Evolutionary conservation across 2,329 filamentous ascomycete genomes (phyloP).

Genomic region (Rhinocladiella similis): DNA sequence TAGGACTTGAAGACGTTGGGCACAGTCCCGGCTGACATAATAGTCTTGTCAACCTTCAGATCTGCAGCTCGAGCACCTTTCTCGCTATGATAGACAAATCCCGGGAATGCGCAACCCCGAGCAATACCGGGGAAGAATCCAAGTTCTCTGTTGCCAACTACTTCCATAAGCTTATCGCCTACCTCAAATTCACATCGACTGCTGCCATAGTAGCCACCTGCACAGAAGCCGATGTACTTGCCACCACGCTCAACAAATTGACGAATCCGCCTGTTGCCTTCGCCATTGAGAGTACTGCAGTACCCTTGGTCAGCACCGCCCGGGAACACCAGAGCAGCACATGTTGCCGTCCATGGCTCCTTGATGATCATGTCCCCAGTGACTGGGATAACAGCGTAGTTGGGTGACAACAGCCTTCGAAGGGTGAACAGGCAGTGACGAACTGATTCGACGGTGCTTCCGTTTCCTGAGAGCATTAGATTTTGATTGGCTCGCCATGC

Average conservation of each 20-base stretch:
- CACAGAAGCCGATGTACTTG: conserved; percentile 86
- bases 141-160: conserved; percentile 81
- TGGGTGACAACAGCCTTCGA: conserved; percentile 78
- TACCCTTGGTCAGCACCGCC: conserved; percentile 94
- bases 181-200: conserved; percentile 87
- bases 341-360: conserved; percentile 87
- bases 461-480: conserved; percentile 62
- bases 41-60: conserved; percentile 63
- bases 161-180: conserved; percentile 76
- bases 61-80: conserved; percentile 73
- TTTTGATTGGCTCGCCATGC: conserved; percentile 30
- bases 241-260: conserved; percentile 86
- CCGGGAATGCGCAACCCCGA: conserved; percentile 80
- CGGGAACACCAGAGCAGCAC: conserved; percentile 85
- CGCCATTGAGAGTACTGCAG: conserved; percentile 81
- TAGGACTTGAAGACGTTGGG: conserved; percentile 72
- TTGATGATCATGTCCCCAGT: conserved; percentile 76
- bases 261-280: conserved; percentile 79
- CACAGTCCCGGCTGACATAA: conserved; percentile 55
- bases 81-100: conserved; percentile 90
- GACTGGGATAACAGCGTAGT: conserved; percentile 90
- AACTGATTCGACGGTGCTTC: conserved; percentile 84
- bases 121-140: conserved; percentile 85
- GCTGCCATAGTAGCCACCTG: conserved; percentile 88
- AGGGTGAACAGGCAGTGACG: conserved; percentile 86